A percentile compares a stretch with the other conserved stretches of the same genome.
These are phyloP conservation scores for Forsythia viridissima DNA, from an alignment of 257 asterid genomes.

Conservation along the genomic window DNA sequence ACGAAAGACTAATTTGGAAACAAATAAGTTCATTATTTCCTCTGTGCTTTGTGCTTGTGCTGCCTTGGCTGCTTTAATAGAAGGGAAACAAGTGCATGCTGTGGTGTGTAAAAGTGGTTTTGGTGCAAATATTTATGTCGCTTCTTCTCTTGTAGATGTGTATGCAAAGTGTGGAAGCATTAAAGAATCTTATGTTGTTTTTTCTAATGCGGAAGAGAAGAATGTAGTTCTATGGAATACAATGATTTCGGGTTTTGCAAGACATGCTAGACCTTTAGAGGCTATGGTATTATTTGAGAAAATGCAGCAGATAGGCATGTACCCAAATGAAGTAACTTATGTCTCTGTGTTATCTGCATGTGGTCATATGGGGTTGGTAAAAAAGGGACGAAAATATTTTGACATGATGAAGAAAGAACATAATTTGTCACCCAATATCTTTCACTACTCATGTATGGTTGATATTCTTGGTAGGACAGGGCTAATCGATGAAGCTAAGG, in stretches of 20 bases:
- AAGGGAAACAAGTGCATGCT: conserved; percentile 75
- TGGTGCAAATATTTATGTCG: conserved; percentile 45
- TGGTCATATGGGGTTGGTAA: conserved; percentile 82
- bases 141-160: conserved; percentile 77
- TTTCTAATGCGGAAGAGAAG: conserved; percentile 53
- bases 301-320: conserved; percentile 63
- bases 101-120: conserved; percentile 61
- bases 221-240: conserved; percentile 78
- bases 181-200: conserved; percentile 59
- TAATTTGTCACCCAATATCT: conserved; percentile 50
- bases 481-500: conserved; percentile 66
- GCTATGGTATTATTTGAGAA: conserved; percentile 85
- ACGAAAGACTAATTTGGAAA: conserved; percentile 37
- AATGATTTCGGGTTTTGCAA: conserved; percentile 82
- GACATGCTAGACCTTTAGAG: conserved; percentile 66
- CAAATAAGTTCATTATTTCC: conserved; percentile 57
- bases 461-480: conserved; percentile 84
- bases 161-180: conserved; percentile 87
- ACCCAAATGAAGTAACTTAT: conserved; percentile 69
- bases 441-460: conserved; percentile 86
- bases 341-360: conserved; percentile 78
- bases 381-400: conserved; percentile 69
- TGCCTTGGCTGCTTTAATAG: conserved; percentile 74
- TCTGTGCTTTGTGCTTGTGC: conserved; percentile 77
- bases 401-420: conserved; percentile 66